A percentile compares a stretch with the other conserved stretches of the same genome.
Evolutionary conservation across 805 yeast species (phyloP).

Genomic region (Ogataea nitratoaversa): DNA sequence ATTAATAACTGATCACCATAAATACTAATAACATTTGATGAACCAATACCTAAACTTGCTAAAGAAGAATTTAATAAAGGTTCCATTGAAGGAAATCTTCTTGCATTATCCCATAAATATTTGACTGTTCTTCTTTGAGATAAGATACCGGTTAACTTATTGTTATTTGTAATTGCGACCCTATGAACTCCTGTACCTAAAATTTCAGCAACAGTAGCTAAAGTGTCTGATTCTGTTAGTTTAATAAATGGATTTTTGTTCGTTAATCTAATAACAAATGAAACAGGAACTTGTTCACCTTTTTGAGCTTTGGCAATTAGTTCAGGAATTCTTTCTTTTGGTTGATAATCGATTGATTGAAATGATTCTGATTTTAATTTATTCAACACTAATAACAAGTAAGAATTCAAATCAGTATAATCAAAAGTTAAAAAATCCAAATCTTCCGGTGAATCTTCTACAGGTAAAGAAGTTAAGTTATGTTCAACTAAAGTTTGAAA

Average conservation of each 20-base stretch:
- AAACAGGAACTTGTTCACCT: constrained; percentile 90
- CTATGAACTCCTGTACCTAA: constrained; percentile 96
- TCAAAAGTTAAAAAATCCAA: constrained; percentile 82
- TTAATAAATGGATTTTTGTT: constrained; percentile 87
- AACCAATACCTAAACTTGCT: constrained; percentile 72
- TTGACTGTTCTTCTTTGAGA: constrained; percentile 86
- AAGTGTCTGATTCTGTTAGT: constrained; percentile 62
- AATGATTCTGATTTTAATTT: constrained; percentile 44
- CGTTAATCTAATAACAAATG: constrained; percentile 77
- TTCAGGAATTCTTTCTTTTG: constrained; percentile 36
- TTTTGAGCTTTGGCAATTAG: constrained; percentile 62
- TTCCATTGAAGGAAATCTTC: constrained; percentile 80
- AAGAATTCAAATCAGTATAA: constrained; percentile 85
- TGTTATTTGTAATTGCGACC: constrained; percentile 62
- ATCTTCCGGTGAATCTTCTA: constrained; percentile 50
- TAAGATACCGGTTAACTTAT: constrained; percentile 72
- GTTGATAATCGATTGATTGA: constrained; percentile 29
- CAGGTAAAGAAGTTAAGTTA: constrained; percentile 84
- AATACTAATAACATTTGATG: constrained; percentile 67
- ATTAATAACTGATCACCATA: constrained; percentile 83
- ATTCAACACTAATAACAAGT: constrained; percentile 78
- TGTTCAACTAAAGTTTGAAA: constrained; percentile 71
- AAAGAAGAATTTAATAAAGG: constrained; percentile 64
- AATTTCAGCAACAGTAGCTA: constrained; percentile 75
- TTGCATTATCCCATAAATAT: constrained; percentile 89